A percentile compares a stretch with the other conserved stretches of the same genome.
Evolutionary conservation across 2,329 filamentous ascomycete species (phyloP).

Genomic region (Annulohypoxylon truncatum): DNA sequence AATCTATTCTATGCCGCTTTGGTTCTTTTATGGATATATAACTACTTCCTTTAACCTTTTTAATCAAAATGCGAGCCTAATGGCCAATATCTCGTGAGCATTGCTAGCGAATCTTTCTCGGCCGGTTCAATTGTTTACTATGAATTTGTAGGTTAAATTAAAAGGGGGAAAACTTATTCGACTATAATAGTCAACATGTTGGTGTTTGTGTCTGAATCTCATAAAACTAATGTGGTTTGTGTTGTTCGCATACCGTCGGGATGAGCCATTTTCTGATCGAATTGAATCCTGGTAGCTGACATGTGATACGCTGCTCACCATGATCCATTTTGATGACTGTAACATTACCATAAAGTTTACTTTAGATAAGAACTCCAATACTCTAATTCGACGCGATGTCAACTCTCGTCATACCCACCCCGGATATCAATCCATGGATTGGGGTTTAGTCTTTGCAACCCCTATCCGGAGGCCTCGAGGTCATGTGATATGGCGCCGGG

Average conservation of each 20-base stretch:
- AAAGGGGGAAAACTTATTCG: neutral
- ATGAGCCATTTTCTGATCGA: conserved; percentile 33
- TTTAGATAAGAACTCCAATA: conserved; percentile 23
- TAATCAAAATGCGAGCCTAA: neutral
- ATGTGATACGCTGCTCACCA: conserved; percentile 12
- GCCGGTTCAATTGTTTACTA: neutral
- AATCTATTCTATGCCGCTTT: neutral
- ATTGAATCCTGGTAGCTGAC: neutral
- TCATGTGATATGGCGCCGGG: conserved; percentile 5
- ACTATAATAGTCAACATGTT: neutral
- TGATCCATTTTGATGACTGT: conserved; percentile 12
- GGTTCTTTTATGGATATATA: neutral
- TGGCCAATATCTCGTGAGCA: neutral
- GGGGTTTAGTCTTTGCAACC: conserved; percentile 18
- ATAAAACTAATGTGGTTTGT: neutral
- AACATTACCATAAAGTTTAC: conserved; percentile 16
- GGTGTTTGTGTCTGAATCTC: neutral
- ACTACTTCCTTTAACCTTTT: neutral
- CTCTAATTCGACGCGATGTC: conserved; percentile 18
- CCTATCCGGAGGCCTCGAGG: conserved; percentile 4
- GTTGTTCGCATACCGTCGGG: conserved; percentile 29
- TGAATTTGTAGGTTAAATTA: neutral
- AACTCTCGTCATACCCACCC: conserved; percentile 13
- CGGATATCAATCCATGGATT: conserved; percentile 13
- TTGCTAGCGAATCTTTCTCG: neutral